Conservation (phyloP, 2,329 filamentous ascomycete species). For the Meredithiella fracta region DNA sequence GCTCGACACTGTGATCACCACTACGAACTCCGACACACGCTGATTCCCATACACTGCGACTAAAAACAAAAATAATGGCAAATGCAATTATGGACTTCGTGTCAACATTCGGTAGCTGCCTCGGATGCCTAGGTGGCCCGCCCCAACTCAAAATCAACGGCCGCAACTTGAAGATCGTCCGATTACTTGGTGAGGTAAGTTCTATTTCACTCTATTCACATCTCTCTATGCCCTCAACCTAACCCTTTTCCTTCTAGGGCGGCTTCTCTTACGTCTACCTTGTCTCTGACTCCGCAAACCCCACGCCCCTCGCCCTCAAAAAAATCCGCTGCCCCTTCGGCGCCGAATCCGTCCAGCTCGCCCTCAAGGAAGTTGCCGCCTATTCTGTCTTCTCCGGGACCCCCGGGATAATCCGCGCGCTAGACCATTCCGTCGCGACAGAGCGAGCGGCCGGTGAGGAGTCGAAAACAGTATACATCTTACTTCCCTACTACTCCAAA, state of each 20-base stretch:
- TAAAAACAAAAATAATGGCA: constrained; percentile 39
- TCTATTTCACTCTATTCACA: background rate
- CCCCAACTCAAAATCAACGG: constrained; percentile 91
- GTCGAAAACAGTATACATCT: constrained; percentile 88
- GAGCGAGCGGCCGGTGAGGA: constrained; percentile 46
- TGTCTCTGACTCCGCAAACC: constrained; percentile 73
- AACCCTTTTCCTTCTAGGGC: constrained; percentile 36
- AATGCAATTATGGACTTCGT: constrained; percentile 76
- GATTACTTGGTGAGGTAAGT: constrained; percentile 72
- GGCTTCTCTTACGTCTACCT: constrained; percentile 99
- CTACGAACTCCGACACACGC: too few species aligned
- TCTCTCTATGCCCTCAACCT: background rate
- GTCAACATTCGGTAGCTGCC: constrained; percentile 84
- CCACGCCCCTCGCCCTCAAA: constrained; percentile 83
- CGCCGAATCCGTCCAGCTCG: constrained; percentile 84
- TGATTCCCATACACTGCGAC: too few species aligned
- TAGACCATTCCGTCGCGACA: constrained; percentile 67
- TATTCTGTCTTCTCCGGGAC: constrained; percentile 78
- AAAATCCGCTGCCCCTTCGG: constrained; percentile 98
- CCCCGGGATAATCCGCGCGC: constrained; percentile 69
- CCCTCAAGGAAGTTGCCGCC: constrained; percentile 92
- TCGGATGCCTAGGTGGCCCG: constrained; percentile 89
- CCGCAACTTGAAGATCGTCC: constrained; percentile 87
- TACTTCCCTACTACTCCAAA: constrained; percentile 85
- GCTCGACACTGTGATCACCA: too few species aligned